phyloP scores from a whole-genome alignment of 2,329 filamentous ascomycete genomes.

The Triangularia setosa region DNA sequence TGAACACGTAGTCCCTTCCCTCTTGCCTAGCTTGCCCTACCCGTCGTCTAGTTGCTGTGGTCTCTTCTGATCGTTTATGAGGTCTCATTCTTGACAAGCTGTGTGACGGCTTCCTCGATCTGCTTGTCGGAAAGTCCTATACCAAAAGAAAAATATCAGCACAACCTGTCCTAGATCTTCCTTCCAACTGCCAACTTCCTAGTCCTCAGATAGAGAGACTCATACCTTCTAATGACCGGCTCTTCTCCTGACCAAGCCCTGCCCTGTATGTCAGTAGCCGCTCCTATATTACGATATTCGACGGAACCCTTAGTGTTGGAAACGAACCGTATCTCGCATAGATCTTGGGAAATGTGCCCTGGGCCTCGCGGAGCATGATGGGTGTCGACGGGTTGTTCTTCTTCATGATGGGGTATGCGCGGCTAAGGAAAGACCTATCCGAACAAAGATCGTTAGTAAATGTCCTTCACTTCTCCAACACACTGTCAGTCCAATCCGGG shows the following conservation, averaged over 20 bases:
- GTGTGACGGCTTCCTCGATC: slow-evolving; percentile 56
- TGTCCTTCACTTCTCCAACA: not conserved
- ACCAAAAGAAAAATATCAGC: slow-evolving; percentile 7
- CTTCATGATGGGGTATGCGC: slow-evolving; percentile 98
- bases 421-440: slow-evolving; percentile 79
- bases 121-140: slow-evolving; percentile 55
- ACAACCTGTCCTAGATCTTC: not conserved
- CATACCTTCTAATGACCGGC: slow-evolving; percentile 51
- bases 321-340: slow-evolving; percentile 86
- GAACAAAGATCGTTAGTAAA: slow-evolving; percentile 7
- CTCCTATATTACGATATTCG: not conserved
- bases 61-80: slow-evolving; percentile 11
- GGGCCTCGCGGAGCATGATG: slow-evolving; percentile 91
- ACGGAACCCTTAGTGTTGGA: not conserved
- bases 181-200: not conserved
- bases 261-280: not conserved
- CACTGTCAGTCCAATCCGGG: not conserved
- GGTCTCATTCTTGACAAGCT: slow-evolving; percentile 46
- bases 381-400: slow-evolving; percentile 94
- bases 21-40: not conserved
- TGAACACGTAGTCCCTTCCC: slow-evolving; percentile 13
- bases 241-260: slow-evolving; percentile 57
- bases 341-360: slow-evolving; percentile 77
- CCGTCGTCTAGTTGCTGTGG: not conserved
- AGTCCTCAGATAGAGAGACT: no score